A percentile compares a stretch with the other conserved stretches of the same genome.
Evolutionary conservation across 306 rosid genomes (phyloP).

Genomic region (Lupinus albus): DNA sequence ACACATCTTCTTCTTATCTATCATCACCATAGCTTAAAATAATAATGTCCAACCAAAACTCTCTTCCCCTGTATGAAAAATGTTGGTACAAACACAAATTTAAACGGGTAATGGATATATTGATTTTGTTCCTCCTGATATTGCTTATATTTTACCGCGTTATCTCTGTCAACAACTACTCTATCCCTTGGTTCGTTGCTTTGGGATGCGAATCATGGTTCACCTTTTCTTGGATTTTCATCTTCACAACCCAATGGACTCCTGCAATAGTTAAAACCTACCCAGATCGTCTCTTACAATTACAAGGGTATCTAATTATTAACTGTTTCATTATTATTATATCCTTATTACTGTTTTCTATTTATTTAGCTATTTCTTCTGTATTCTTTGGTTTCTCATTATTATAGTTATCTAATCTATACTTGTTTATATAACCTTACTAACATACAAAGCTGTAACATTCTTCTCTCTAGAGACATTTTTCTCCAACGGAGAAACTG

Average conservation of each 20-base stretch:
- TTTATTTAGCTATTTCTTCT: too few relatives aligned
- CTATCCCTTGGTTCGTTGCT: slow-evolving; percentile 59
- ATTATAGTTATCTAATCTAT: too few relatives aligned
- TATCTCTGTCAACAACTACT: slow-evolving; percentile 37
- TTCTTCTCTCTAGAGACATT: too few relatives aligned
- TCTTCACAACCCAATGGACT: slow-evolving; percentile 47
- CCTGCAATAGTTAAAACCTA: slow-evolving; percentile 50
- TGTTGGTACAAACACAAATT: slow-evolving; percentile 4
- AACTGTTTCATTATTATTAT: neutral
- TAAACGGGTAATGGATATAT: slow-evolving; percentile 36
- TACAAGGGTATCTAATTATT: slow-evolving; percentile 42
- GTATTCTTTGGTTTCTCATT: too few relatives aligned
- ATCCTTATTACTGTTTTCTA: neutral
- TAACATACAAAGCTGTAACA: too few relatives aligned
- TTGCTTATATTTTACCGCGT: slow-evolving; percentile 51
- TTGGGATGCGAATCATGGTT: slow-evolving; percentile 61
- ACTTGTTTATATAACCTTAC: too few relatives aligned
- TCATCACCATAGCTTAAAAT: slow-evolving; percentile 21
- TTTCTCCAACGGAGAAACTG: too few relatives aligned
- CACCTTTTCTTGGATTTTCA: slow-evolving; percentile 48
- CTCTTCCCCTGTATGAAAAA: slow-evolving; percentile 49
- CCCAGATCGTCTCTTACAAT: slow-evolving; percentile 52
- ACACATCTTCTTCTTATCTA: neutral
- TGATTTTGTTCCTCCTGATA: slow-evolving; percentile 46
- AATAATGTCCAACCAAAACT: slow-evolving; percentile 38